Evolutionary conservation across 257 asterid species (phyloP).

Genomic region (Prunella vulgaris): DNA sequence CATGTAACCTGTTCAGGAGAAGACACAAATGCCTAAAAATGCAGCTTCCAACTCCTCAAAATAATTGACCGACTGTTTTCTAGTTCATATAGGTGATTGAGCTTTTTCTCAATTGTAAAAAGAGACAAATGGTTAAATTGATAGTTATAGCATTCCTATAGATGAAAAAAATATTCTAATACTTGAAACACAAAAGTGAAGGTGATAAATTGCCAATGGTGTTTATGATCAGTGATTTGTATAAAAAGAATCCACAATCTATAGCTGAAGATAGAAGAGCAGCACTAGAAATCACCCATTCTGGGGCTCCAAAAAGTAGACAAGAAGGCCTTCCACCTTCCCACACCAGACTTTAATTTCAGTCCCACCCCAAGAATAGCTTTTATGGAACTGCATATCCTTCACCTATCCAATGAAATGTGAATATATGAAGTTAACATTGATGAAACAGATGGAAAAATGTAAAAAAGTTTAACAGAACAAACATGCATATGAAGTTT

Average conservation of each 20-base stretch:
- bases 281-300: conserved; percentile 62
- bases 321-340: conserved; percentile 91
- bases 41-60: background rate
- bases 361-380: conserved; percentile 84
- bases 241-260: background rate
- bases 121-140: conserved; percentile 10
- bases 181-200: conserved; percentile 5
- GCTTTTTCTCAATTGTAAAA: background rate
- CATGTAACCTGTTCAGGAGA: background rate
- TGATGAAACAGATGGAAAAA: background rate
- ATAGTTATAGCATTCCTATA: background rate
- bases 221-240: background rate
- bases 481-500: background rate
- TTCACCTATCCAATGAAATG: conserved; percentile 57
- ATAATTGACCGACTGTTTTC: background rate
- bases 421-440: background rate
- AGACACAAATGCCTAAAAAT: background rate
- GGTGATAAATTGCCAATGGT: background rate
- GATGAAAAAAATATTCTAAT: background rate
- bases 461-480: conserved; percentile 12
- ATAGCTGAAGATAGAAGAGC: conserved; percentile 3
- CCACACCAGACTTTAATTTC: conserved; percentile 95
- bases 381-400: conserved; percentile 68
- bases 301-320: conserved; percentile 96
- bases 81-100: background rate